Evolutionary conservation across 805 yeast genomes (phyloP).

Genomic region (Metschnikowia cerradonensis): DNA sequence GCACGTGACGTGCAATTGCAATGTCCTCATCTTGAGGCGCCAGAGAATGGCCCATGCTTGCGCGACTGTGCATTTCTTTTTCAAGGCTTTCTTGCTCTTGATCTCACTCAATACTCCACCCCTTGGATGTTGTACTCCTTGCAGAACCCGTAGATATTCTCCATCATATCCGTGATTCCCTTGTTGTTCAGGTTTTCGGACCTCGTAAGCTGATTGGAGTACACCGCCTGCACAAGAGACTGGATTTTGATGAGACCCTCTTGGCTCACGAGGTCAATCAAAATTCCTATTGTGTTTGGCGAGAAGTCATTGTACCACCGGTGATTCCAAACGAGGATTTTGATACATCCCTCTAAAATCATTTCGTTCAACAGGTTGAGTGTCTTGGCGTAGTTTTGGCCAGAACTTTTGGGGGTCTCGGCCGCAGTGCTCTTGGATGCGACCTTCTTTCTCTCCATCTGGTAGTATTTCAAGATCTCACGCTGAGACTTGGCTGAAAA

Average conservation of each 20-base stretch:
- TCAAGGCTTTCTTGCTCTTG: not conserved
- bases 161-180: conserved; percentile 57
- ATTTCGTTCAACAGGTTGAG: conserved; percentile 46
- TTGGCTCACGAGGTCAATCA: conserved; percentile 61
- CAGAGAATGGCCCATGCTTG: not conserved
- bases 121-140: conserved; percentile 43
- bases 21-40: not conserved
- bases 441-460: conserved; percentile 42
- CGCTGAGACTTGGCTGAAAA: conserved; percentile 79
- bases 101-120: conserved; percentile 23
- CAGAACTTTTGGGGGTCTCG: conserved; percentile 12
- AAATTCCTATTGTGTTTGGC: conserved; percentile 55
- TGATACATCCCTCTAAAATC: conserved; percentile 66
- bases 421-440: conserved; percentile 21
- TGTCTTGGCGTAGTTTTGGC: conserved; percentile 36
- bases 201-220: conserved; percentile 34
- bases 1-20: conserved; percentile 4
- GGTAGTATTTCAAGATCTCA: conserved; percentile 65
- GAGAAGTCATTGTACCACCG: conserved; percentile 95
- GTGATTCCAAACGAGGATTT: conserved; percentile 93
- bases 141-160: conserved; percentile 47
- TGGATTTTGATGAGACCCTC: conserved; percentile 78
- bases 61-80: not conserved
- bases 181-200: conserved; percentile 30
- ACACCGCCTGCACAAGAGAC: conserved; percentile 65